A percentile compares a stretch with the other conserved stretches of the same genome.
Evolutionary conservation across 2,329 filamentous ascomycete genomes (phyloP).

Genomic region (Pseudofabraea citricarpa): DNA sequence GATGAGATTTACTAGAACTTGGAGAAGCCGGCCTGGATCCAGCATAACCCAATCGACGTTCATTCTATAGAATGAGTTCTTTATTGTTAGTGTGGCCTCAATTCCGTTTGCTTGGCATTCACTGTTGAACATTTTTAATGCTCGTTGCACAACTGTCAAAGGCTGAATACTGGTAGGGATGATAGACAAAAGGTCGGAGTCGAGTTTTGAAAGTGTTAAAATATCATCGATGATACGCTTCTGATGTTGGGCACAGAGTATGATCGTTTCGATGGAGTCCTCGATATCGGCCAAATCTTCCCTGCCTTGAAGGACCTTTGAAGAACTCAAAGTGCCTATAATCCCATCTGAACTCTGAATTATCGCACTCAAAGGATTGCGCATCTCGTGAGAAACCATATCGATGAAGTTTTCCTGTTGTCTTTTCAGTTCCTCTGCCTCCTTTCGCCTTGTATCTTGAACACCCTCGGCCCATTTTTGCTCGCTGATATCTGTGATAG

Average conservation of each 20-base stretch:
- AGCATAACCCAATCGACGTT: conserved; percentile 66
- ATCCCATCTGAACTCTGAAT: conserved; percentile 75
- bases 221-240: conserved; percentile 66
- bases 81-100: conserved; percentile 60
- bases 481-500: conserved; percentile 61
- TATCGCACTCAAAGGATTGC: conserved; percentile 71
- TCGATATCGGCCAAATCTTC: background rate
- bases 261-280: conserved; percentile 53
- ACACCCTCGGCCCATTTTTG: conserved; percentile 80
- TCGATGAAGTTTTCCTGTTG: conserved; percentile 69
- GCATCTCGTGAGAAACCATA: conserved; percentile 68
- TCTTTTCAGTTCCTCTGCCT: conserved; percentile 74
- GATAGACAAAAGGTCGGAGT: conserved; percentile 64
- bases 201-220: conserved; percentile 62
- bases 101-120: conserved; percentile 69
- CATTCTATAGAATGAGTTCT: conserved; percentile 59
- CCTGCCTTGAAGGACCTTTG: conserved; percentile 19
- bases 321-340: conserved; percentile 37
- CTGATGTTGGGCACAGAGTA: conserved; percentile 72
- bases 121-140: conserved; percentile 72
- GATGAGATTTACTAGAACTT: conserved; percentile 74
- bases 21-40: conserved; percentile 68
- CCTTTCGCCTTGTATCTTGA: conserved; percentile 69
- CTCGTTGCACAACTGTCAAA: conserved; percentile 57
- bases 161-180: conserved; percentile 66